These are phyloP conservation scores for Magnusiomyces magnusii DNA, from an alignment of 1,139 yeast genomes.

Conservation along the genomic window DNA sequence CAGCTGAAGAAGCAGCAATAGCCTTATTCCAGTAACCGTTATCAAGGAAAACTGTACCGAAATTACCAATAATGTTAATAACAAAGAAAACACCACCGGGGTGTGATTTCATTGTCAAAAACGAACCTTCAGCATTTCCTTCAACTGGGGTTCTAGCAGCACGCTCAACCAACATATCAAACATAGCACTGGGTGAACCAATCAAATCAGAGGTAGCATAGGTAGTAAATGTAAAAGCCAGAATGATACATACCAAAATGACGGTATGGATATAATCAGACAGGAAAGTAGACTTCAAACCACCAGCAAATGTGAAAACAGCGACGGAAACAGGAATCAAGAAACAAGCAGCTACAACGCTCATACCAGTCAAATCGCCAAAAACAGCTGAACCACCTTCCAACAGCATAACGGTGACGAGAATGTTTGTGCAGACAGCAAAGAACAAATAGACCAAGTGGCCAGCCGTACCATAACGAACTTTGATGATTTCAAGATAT, in stretches of 20 bases:
- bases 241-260: conserved; percentile 38
- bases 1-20: conserved; percentile 75
- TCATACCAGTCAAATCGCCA: conserved; percentile 72
- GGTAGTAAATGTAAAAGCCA: conserved; percentile 32
- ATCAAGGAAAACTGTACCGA: conserved; percentile 83
- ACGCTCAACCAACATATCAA: conserved; percentile 56
- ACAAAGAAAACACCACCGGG: conserved; percentile 79
- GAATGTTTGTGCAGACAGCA: conserved; percentile 77
- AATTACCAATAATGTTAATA: conserved; percentile 76
- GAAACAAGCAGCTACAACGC: conserved; percentile 72
- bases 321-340: conserved; percentile 78
- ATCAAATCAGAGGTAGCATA: conserved; percentile 47
- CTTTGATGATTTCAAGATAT: conserved; percentile 58
- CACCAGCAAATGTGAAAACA: conserved; percentile 77
- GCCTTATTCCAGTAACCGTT: conserved; percentile 85
- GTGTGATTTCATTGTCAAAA: conserved; percentile 67
- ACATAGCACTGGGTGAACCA: conserved; percentile 78
- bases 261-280: conserved; percentile 78
- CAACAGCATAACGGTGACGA: conserved; percentile 81
- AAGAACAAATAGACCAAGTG: conserved; percentile 66
- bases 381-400: conserved; percentile 84
- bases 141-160: conserved; percentile 53
- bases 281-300: conserved; percentile 81
- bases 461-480: conserved; percentile 60
- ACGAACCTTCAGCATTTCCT: conserved; percentile 69